These are phyloP conservation scores for Ganoderma resinaceum DNA, from an alignment of 1,284 basidiomycete genomes.

Conservation along the genomic window DNA sequence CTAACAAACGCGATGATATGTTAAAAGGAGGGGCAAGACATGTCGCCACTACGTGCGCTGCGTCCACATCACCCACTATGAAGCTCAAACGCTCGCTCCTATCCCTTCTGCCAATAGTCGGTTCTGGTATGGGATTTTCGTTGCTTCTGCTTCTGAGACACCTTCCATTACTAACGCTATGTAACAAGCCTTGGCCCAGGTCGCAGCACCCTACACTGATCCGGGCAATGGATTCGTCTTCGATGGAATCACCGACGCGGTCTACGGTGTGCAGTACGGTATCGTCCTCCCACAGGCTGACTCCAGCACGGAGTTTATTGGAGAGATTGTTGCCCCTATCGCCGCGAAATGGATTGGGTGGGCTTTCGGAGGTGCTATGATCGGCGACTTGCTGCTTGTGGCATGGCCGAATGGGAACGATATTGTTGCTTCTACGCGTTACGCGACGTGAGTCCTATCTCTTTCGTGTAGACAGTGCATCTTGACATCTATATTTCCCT, in stretches of 20 bases:
- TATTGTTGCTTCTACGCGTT: conserved; percentile 60
- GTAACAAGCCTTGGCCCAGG: conserved; percentile 50
- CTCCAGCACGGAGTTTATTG: conserved; percentile 62
- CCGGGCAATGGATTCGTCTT: conserved; percentile 63
- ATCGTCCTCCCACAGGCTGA: conserved; percentile 57
- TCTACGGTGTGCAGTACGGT: conserved; percentile 57
- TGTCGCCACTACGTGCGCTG: conserved; percentile 9
- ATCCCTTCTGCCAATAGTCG: conserved; percentile 37
- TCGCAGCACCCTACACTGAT: conserved; percentile 49
- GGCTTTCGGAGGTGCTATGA: conserved; percentile 61
- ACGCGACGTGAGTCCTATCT: conserved; percentile 47
- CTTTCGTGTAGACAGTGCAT: background rate
- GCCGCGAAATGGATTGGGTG: conserved; percentile 60
- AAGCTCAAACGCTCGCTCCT: conserved; percentile 35
- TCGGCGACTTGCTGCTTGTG: conserved; percentile 59
- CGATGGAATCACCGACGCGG: conserved; percentile 56
- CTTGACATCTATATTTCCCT: background rate
- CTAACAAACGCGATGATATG: conserved; percentile 5
- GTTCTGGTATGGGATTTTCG: conserved; percentile 35
- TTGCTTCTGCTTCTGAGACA: background rate
- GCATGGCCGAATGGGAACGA: conserved; percentile 63
- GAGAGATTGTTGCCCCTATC: conserved; percentile 64
- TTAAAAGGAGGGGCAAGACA: conserved; percentile 21
- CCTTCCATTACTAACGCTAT: conserved; percentile 1
- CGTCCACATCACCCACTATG: conserved; percentile 21